Evolutionary conservation across 345 rosid species (phyloP).

Genomic region (Mallotus nudiflorus): DNA sequence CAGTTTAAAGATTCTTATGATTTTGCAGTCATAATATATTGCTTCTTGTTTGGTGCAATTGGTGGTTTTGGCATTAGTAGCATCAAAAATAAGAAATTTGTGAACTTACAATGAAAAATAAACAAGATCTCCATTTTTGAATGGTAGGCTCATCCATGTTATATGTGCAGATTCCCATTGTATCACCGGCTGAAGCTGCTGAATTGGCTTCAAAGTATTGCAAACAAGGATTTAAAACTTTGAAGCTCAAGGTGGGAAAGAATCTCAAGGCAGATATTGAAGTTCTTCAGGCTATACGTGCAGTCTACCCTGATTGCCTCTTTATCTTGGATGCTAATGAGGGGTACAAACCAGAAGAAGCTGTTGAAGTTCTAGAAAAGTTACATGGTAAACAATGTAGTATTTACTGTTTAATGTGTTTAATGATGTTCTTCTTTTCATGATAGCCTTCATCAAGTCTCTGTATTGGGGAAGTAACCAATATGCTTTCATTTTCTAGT

Average conservation of each 20-base stretch:
- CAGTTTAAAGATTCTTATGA: neutral
- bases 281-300: slow-evolving; percentile 84
- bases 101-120: neutral
- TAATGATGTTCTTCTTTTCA: neutral
- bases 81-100: neutral
- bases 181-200: slow-evolving; percentile 72
- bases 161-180: slow-evolving; percentile 82
- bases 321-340: slow-evolving; percentile 96
- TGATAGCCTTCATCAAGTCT: neutral
- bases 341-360: slow-evolving; percentile 76
- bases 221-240: slow-evolving; percentile 68
- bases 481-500: slow-evolving; percentile 3
- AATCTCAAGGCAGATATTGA: slow-evolving; percentile 68
- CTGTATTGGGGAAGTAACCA: slow-evolving; percentile 2
- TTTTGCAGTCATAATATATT: slow-evolving; percentile 3
- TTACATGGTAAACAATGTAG: slow-evolving; percentile 55
- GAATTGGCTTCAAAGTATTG: slow-evolving; percentile 68
- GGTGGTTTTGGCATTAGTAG: slow-evolving; percentile 1
- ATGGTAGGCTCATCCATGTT: slow-evolving; percentile 11
- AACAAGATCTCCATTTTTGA: neutral
- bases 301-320: slow-evolving; percentile 65
- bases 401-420: neutral
- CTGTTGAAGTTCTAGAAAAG: slow-evolving; percentile 74
- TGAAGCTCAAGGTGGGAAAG: slow-evolving; percentile 96
- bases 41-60: neutral